Evolutionary conservation across 2,329 filamentous ascomycete species (phyloP), one percentile per base, ranked within the genome.

Genomic region (Aspergillus eucalypticola): DNA sequence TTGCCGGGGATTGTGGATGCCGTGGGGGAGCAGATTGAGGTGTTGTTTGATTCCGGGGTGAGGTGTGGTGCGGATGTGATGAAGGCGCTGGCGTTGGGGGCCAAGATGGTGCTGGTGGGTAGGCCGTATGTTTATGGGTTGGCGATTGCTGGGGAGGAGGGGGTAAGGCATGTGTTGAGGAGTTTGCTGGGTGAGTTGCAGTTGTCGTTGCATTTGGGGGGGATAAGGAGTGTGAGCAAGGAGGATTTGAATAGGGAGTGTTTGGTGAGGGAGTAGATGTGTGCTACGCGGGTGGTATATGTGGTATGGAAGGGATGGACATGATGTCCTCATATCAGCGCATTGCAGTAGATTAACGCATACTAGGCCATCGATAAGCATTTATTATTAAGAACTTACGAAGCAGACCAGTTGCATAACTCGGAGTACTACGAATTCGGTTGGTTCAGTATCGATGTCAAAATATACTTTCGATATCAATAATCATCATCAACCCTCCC

Each of bases 61-160:
- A 67, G 78, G 8, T 72, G 72, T 15, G 81, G 81, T 3, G 75
- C 74, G 1, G 81, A 83, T 69, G 75, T 81, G n/a, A 71, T 76
- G 3, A 83, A 82, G 62, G 80, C 80, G 1, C 61, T 83, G 57
- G 66, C 77, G 5, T 67, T 82, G 4, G 86, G 84, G 1, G 85
- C 83, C 0, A 81, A 82, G 62, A 81, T 77, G 10, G 81, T 84
- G 3, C 69, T 85, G 2, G 75, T 87, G 5, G 84, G 84, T 1
- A 69, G 84, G 54, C 71, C 74, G 8, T 78, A 42, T 81, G 79
- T 86, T 21, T 87, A 87, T 69, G 84, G 84, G 0, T 70, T 88
- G 17, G 82, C 80, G 1, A 77, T 86, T 27, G 79, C 75, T 1
- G 85, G 84, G 1, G 77, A 81, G 64, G 74, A 77, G 29, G 85